phyloP scores from a whole-genome alignment of 192 early-diverging fungal species.

The Backusella psychrophila region DNA sequence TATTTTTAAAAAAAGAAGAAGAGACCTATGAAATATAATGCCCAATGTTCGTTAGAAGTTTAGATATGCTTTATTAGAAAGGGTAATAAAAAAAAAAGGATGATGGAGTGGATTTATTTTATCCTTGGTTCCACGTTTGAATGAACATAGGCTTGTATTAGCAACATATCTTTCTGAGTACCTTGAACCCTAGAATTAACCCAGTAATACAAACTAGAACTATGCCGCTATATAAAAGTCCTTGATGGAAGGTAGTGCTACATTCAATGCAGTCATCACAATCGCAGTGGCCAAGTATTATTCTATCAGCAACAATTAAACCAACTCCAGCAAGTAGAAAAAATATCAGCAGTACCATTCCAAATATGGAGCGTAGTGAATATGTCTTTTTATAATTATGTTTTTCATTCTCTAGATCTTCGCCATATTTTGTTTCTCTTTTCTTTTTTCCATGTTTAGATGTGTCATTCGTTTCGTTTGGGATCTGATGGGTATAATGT shows the following conservation, averaged over 20 bases:
- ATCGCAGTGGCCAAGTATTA: not conserved
- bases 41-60: too few relatives aligned
- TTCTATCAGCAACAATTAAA: not conserved
- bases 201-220: not conserved
- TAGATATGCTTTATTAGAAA: too few relatives aligned
- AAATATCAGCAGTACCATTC: not conserved
- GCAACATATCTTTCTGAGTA: not conserved
- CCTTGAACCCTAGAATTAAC: not conserved
- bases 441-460: not conserved
- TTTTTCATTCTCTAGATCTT: not conserved
- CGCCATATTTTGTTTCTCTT: not conserved
- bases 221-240: not conserved
- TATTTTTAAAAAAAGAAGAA: too few relatives aligned
- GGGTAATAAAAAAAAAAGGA: too few relatives aligned
- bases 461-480: not conserved
- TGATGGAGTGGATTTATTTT: too few relatives aligned
- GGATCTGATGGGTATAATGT: not conserved
- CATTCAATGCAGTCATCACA: not conserved
- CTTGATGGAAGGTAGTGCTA: not conserved
- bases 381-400: not conserved
- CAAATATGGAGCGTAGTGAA: not conserved
- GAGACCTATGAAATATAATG: too few relatives aligned
- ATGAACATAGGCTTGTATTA: not conserved
- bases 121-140: too few relatives aligned
- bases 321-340: not conserved